These are phyloP conservation scores for Cylindrodendrum hubeiense DNA, from an alignment of 2,329 filamentous ascomycete species.

Conservation along the genomic window DNA sequence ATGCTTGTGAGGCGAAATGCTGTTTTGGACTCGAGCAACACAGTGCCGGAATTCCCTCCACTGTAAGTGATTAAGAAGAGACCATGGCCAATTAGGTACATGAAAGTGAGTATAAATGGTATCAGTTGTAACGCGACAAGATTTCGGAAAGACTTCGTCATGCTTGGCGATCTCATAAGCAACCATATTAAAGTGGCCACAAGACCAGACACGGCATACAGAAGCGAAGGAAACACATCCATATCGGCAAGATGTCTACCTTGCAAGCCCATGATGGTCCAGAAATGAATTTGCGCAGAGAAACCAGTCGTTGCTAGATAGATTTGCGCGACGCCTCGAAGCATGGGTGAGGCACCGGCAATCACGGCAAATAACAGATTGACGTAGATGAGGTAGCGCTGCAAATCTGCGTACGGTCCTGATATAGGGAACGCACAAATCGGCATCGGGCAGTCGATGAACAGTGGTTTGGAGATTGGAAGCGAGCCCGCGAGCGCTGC, in stretches of 20 bases:
- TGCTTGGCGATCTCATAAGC: neutral
- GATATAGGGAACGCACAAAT: constrained; percentile 4
- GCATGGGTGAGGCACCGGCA: too few relatives aligned
- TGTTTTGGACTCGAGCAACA: neutral
- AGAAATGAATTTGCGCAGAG: neutral
- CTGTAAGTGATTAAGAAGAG: too few relatives aligned
- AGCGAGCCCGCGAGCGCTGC: neutral
- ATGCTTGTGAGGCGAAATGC: neutral
- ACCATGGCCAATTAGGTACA: neutral
- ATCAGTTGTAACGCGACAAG: neutral
- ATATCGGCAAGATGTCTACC: neutral
- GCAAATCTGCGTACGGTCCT: neutral
- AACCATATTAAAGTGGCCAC: neutral
- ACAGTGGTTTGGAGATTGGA: neutral
- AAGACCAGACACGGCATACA: neutral
- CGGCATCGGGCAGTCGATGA: constrained; percentile 2
- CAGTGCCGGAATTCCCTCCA: neutral
- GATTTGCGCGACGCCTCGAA: too few relatives aligned
- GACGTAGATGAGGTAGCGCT: constrained; percentile 4
- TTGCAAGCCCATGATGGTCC: neutral
- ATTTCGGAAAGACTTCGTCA: neutral
- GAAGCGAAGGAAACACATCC: neutral
- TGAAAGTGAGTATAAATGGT: neutral
- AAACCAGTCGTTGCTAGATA: too few relatives aligned
- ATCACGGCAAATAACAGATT: too few relatives aligned